Base-by-base conservation (phyloP, 2,329 filamentous ascomycete genomes). In the Trichoderma atrobrunneum region DNA sequence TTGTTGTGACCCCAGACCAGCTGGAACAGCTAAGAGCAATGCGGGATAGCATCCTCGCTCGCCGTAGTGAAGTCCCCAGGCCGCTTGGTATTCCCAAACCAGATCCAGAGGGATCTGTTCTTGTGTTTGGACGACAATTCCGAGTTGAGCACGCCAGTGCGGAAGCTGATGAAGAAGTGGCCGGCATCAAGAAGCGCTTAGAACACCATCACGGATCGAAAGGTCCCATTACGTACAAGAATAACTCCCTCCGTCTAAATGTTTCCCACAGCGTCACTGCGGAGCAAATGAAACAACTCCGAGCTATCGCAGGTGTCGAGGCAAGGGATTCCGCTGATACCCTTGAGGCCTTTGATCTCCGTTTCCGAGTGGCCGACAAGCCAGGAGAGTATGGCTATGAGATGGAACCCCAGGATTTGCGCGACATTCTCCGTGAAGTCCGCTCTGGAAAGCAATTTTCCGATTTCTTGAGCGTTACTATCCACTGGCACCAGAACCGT, bases 401-500 rank as follows among this genome's bases (percentile, higher is more conserved):
- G 34, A 68, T 68, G 65, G 54, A 68, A 24, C 30, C 59, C 1
- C 67, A 70, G 12, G 67, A 70, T 18, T 36, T 61, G n/a, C 57
- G 59, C 11, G 67, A 70, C 3, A 56, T 70, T 16, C 67, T 70
- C n/a, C 67, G 67, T 3, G 67, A 70, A n/a, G 67, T 70, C 7
- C 67, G 67, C 14, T 39, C 59, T 16, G 67, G 67, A 26, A 70
- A 70, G 18, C 67, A 70, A 6, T 70, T 70, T 10, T 62, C 67
- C 2, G 67, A 70, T 26, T 63, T 70, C n/a, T 43, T 70, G 21
- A 56, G 39, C 18, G 67, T 70, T 7, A 70, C 67, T 8, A 43
- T 70, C 16, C 67, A 70, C 32, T 70, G 67, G 67, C 67, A 70
- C 26, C 67, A 70, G 16, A 70, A 70, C 26, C 67, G 67, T 3